Evolutionary conservation across 2,329 filamentous ascomycete genomes (phyloP).

Genomic region (Clarireedia sp.): DNA sequence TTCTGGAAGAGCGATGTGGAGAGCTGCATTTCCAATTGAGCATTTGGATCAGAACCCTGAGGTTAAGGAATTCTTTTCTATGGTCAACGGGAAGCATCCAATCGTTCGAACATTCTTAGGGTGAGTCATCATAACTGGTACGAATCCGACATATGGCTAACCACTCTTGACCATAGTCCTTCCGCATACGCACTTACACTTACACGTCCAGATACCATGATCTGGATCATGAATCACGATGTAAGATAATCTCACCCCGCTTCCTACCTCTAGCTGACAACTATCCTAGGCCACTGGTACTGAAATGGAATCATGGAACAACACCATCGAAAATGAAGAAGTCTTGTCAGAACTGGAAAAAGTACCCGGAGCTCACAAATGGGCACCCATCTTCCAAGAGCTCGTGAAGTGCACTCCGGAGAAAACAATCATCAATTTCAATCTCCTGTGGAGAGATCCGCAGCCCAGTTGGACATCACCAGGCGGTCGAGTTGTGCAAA

Average conservation of each 20-base stretch:
- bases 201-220: too few species aligned
- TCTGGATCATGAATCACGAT: too few species aligned
- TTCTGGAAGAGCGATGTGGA: conserved; percentile 34
- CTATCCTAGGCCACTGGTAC: conserved; percentile 38
- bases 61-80: conserved; percentile 11
- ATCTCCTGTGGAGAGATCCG: conserved; percentile 26
- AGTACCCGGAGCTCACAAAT: conserved; percentile 7
- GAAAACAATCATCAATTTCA: conserved; percentile 25
- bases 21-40: conserved; percentile 13
- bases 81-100: too few species aligned
- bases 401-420: conserved; percentile 19
- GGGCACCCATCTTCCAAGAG: conserved; percentile 18
- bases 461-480: conserved; percentile 26
- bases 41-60: conserved; percentile 17
- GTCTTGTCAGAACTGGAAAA: conserved; percentile 19
- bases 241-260: too few species aligned
- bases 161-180: too few species aligned
- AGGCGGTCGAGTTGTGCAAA: conserved; percentile 32
- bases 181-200: too few species aligned
- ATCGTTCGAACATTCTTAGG: too few species aligned
- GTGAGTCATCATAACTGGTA: too few species aligned
- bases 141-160: too few species aligned
- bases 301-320: conserved; percentile 40
- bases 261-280: neutral
- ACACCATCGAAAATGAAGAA: conserved; percentile 15